A percentile compares a stretch with the other conserved stretches of the same genome.
Conservation (phyloP, 306 rosid species). For the Lathyrus tuberosus region DNA sequence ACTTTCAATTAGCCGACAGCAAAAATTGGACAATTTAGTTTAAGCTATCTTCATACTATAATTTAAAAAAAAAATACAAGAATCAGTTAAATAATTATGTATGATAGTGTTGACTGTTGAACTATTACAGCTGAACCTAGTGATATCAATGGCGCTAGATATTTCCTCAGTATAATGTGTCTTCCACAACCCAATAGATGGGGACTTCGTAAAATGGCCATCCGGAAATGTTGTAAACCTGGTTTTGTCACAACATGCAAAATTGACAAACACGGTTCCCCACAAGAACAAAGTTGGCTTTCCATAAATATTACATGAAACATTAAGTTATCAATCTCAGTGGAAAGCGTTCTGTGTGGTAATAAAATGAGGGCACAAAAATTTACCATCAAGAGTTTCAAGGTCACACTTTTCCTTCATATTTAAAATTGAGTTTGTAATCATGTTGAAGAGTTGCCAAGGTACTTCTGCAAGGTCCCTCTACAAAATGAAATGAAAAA, state of each 20-base stretch:
- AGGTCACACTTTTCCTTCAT: slow-evolving; percentile 77
- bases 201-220: background rate
- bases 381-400: slow-evolving; percentile 35
- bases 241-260: slow-evolving; percentile 5
- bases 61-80: slow-evolving; percentile 17
- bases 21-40: slow-evolving; percentile 15
- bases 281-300: slow-evolving; percentile 13
- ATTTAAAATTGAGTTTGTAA: slow-evolving; percentile 72
- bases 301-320: slow-evolving; percentile 21
- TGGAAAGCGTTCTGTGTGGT: slow-evolving; percentile 26
- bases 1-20: background rate
- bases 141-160: background rate
- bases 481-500: slow-evolving; percentile 50
- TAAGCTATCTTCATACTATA: background rate
- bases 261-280: slow-evolving; percentile 23
- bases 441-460: slow-evolving; percentile 70
- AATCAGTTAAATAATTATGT: slow-evolving; percentile 22
- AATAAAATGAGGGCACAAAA: slow-evolving; percentile 29
- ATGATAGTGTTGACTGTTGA: slow-evolving; percentile 8
- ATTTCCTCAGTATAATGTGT: slow-evolving; percentile 12
- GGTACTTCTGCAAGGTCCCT: slow-evolving; percentile 96
- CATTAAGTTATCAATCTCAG: slow-evolving; percentile 21
- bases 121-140: slow-evolving; percentile 1
- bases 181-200: background rate
- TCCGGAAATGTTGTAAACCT: background rate